These are phyloP conservation scores for Yamadazyma friedrichii DNA, from an alignment of 1,139 yeast genomes.

Conservation along the genomic window DNA sequence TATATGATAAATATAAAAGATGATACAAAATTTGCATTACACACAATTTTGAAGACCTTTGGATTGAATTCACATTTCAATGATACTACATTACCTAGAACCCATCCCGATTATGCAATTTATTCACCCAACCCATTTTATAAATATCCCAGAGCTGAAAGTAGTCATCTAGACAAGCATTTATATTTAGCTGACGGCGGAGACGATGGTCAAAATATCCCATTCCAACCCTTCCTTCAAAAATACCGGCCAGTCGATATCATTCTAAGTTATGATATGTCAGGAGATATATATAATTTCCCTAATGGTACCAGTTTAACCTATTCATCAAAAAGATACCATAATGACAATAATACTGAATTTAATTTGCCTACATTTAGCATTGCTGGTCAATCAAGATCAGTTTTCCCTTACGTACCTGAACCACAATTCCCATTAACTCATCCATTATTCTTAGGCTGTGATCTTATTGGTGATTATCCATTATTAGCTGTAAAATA, in stretches of 20 bases:
- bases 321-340: constrained; percentile 22
- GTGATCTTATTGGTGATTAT: constrained; percentile 39
- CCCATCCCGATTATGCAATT: constrained; percentile 66
- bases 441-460: constrained; percentile 57
- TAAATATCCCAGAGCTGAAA: constrained; percentile 20
- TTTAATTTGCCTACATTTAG: constrained; percentile 20
- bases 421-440: constrained; percentile 1
- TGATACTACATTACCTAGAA: constrained; percentile 22
- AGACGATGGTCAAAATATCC: constrained; percentile 45
- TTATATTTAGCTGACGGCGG: constrained; percentile 45
- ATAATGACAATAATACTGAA: constrained; percentile 14
- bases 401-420: constrained; percentile 10
- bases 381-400: constrained; percentile 1
- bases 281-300: constrained; percentile 35
- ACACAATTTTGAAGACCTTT: constrained; percentile 44
- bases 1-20: constrained; percentile 35
- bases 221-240: constrained; percentile 37
- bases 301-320: constrained; percentile 38
- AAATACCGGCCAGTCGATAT: constrained; percentile 31
- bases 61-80: constrained; percentile 37
- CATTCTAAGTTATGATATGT: constrained; percentile 37
- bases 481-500: constrained; percentile 11
- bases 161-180: constrained; percentile 17
- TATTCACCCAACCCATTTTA: constrained; percentile 77
- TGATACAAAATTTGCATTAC: constrained; percentile 41